These are phyloP conservation scores for Eremochloa ophiuroides DNA, from an alignment of 176 grass and related monocot species.

Conservation along the genomic window DNA sequence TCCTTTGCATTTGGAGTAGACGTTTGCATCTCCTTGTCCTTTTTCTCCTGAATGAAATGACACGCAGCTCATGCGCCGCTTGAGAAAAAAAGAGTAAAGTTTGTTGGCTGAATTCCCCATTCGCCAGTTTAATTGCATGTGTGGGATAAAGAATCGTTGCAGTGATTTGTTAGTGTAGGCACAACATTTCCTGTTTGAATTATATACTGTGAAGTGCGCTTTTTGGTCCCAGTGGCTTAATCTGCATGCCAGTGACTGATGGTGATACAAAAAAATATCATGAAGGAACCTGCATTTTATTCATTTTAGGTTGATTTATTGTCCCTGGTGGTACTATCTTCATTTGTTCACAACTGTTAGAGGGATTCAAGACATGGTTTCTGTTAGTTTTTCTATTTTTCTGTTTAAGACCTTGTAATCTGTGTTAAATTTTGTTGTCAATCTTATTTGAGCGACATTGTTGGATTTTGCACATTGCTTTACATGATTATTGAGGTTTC, in stretches of 20 bases:
- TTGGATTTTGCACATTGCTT: background rate
- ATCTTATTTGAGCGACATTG: background rate
- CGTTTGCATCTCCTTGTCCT: fast-evolving
- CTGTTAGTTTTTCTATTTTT: background rate
- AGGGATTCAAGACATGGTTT: background rate
- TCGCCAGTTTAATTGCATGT: background rate
- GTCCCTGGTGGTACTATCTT: background rate
- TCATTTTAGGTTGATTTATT: background rate
- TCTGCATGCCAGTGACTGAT: background rate
- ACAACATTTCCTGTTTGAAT: background rate
- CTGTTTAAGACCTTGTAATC: background rate
- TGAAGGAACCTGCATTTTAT: background rate
- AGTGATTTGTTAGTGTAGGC: background rate
- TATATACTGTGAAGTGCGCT: background rate
- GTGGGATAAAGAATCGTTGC: background rate
- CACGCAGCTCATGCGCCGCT: too few relatives aligned
- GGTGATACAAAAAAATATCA: background rate
- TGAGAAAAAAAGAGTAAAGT: too few relatives aligned
- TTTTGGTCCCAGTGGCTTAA: background rate
- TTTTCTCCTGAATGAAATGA: background rate
- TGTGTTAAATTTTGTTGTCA: background rate
- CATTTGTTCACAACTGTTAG: background rate
- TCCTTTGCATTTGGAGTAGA: background rate
- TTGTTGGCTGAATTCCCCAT: too few relatives aligned
- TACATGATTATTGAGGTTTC: background rate